Evolutionary conservation across 2,329 filamentous ascomycete species (phyloP), one percentile per base, ranked within the genome.

Genomic region (Aspergillus sp.): DNA sequence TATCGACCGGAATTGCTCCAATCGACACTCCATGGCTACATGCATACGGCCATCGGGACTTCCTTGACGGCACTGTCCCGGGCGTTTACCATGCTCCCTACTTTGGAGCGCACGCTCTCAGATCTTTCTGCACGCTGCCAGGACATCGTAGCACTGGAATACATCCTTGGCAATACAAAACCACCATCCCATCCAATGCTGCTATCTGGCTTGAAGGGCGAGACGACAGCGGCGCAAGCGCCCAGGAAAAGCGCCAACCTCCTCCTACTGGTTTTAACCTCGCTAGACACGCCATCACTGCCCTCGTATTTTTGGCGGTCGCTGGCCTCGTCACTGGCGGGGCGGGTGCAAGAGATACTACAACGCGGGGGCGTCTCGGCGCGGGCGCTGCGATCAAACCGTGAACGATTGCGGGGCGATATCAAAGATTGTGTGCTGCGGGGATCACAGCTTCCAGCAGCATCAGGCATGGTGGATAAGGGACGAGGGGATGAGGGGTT

Each of bases 301-400:
- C 83, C 89, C 1, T 91, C 87, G 0, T 95, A 91, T 66, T 98
- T 95, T 71, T 98, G 93, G 90, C 80, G 93, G 46, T 87, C 86
- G 7, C 79, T 97, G 60, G 93, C 93, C 0, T 82, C 86, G 1
- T 84, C 82, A 48, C 75, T 97, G 50, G 81, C 85, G 3, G 74
- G 83, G 0, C 80, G 88, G 19, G 89, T 95, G 0, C 85, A 90
- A 65, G 91, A 97, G 55, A 88, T 97, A 41, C 69, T 95, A 49
- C 82, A 79, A 51, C 81, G 88, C 49, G 90, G 91, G 2, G 91
- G 93, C 0, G 86, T 90, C 0, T 86, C 87, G 23, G 89, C 88
- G 4, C 79, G 93, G 49, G 90, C 88, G 3, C 72, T 98, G 53
- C 81, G 81, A 58, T 81, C 82, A 32, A 94, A 94, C 62, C 82